Conservation (phyloP, 371 early-diverging fungal genomes). For the Phascolomyces articulosus region DNA sequence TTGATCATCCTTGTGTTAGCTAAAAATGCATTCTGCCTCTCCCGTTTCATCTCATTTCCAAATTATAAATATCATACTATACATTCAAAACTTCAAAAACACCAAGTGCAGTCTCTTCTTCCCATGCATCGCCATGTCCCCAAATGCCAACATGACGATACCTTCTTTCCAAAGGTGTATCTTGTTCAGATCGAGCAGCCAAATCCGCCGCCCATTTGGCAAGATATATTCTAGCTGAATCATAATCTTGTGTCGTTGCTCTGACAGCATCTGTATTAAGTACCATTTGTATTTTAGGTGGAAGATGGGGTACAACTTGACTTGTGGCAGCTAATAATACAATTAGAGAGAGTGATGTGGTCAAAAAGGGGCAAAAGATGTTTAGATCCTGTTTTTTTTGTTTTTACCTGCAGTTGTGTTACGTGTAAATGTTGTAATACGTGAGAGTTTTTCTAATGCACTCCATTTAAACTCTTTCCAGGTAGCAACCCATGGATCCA, state of each 20-base stretch:
- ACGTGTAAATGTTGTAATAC: slow-evolving; percentile 74
- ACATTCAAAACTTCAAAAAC: slow-evolving; percentile 53
- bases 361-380: not conserved
- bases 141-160: slow-evolving; percentile 48
- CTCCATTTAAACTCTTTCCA: slow-evolving; percentile 78
- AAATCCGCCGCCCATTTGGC: slow-evolving; percentile 83
- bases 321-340: slow-evolving; percentile 59
- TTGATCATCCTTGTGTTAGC: not conserved
- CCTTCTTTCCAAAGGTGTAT: slow-evolving; percentile 29
- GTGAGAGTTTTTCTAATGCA: slow-evolving; percentile 79
- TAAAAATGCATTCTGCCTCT: too few relatives aligned
- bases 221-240: slow-evolving; percentile 82
- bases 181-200: slow-evolving; percentile 45
- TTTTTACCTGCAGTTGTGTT: slow-evolving; percentile 55
- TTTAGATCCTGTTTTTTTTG: not conserved
- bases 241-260: slow-evolving; percentile 76
- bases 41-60: too few relatives aligned
- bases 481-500: slow-evolving; percentile 52
- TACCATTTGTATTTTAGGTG: slow-evolving; percentile 55
- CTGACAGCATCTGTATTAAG: slow-evolving; percentile 47
- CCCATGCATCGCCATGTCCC: slow-evolving; percentile 47
- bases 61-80: slow-evolving; percentile 6
- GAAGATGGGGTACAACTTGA: slow-evolving; percentile 77
- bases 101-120: slow-evolving; percentile 49
- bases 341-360: not conserved